Conservation (phyloP, 2,329 filamentous ascomycete species). For the Phialemoniopsis sp. region DNA sequence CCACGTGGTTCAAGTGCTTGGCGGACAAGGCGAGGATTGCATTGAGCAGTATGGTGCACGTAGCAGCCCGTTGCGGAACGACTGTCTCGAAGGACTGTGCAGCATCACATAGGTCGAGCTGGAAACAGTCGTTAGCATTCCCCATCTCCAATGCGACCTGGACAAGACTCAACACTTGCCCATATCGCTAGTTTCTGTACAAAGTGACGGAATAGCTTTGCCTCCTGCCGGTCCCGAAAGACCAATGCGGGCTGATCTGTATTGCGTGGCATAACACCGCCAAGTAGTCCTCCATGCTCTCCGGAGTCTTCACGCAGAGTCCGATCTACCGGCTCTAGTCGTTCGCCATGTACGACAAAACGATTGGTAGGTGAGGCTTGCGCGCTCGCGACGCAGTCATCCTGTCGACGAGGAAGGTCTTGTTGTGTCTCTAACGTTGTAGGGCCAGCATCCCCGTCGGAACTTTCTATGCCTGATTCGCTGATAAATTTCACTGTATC, state of each 20-base stretch:
- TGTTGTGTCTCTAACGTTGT: too few species aligned
- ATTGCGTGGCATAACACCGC: constrained; percentile 8
- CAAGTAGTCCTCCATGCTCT: too few species aligned
- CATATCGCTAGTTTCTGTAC: constrained; percentile 27
- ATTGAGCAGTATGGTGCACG: constrained; percentile 47
- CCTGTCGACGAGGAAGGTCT: too few species aligned
- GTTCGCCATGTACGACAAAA: constrained; percentile 19
- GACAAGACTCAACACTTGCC: constrained; percentile 13
- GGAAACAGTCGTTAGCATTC: not conserved
- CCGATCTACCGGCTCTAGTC: constrained; percentile 2
- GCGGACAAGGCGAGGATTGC: constrained; percentile 54
- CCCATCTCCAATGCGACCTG: too few species aligned
- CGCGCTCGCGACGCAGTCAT: too few species aligned
- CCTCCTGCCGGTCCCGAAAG: constrained; percentile 17
- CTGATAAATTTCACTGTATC: constrained; percentile 17
- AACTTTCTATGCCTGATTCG: too few species aligned
- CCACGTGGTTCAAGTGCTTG: constrained; percentile 46
- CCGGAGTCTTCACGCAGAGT: not conserved
- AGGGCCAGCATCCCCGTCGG: too few species aligned
- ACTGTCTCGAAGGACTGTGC: constrained; percentile 44
- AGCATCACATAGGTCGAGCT: constrained; percentile 39
- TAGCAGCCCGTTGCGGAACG: constrained; percentile 47
- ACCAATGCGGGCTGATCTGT: constrained; percentile 18
- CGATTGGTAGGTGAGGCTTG: constrained; percentile 19
- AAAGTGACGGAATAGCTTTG: constrained; percentile 24